Evolutionary conservation across 2,329 filamentous ascomycete species (phyloP).

Genomic region (Fusarium chuoi): DNA sequence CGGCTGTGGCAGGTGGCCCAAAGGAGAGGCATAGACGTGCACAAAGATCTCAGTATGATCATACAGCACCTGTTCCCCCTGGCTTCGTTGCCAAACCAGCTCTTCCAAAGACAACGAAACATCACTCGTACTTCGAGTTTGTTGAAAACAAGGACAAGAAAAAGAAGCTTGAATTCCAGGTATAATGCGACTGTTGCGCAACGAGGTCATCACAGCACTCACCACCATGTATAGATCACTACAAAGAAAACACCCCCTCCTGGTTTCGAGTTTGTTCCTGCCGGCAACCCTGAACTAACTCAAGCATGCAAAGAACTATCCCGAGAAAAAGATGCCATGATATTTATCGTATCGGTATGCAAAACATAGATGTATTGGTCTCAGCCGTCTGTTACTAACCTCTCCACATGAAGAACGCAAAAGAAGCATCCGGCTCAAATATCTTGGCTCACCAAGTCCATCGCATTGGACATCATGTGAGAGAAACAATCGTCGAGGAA

Average conservation of each 20-base stretch:
- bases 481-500: constrained; percentile 67
- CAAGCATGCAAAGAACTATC: constrained; percentile 72
- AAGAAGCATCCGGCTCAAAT: constrained; percentile 46
- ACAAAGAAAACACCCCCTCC: constrained; percentile 63
- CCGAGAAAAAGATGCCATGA: constrained; percentile 69
- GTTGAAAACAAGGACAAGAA: constrained; percentile 72
- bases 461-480: constrained; percentile 69
- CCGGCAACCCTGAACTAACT: constrained; percentile 70
- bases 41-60: constrained; percentile 48
- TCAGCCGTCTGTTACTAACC: constrained; percentile 11
- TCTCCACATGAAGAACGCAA: constrained; percentile 44
- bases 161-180: constrained; percentile 71
- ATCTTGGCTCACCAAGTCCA: constrained; percentile 64
- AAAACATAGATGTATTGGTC: not conserved
- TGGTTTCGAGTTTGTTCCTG: constrained; percentile 71
- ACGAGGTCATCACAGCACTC: constrained; percentile 42
- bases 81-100: constrained; percentile 53
- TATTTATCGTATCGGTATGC: constrained; percentile 73
- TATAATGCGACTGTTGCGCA: constrained; percentile 49
- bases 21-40: constrained; percentile 51
- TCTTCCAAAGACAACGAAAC: constrained; percentile 59
- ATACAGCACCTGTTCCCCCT: constrained; percentile 47
- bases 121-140: constrained; percentile 72
- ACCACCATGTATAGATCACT: constrained; percentile 59
- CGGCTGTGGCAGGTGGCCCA: constrained; percentile 46